Evolutionary conservation across 257 asterid species (phyloP).

Genomic region (Parsonsia alboflavescens): DNA sequence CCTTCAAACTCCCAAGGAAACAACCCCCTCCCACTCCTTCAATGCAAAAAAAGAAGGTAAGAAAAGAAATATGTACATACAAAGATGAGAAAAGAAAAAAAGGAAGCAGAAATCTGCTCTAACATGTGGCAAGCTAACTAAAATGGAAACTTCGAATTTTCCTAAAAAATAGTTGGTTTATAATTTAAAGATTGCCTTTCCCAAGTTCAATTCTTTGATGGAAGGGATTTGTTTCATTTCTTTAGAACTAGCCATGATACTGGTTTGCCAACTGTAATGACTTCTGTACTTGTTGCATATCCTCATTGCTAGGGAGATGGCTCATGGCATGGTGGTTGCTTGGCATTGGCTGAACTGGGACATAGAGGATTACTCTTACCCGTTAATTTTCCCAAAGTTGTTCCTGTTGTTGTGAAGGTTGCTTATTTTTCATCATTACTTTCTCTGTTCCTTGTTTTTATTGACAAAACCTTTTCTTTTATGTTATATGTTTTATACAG

Average conservation of each 20-base stretch:
- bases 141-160: neutral
- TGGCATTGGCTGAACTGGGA: slow-evolving; percentile 96
- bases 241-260: neutral
- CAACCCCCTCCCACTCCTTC: neutral
- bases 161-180: neutral
- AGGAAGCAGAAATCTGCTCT: neutral
- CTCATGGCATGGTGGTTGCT: slow-evolving; percentile 99
- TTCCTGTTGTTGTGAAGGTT: slow-evolving; percentile 86
- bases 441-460: slow-evolving; percentile 15
- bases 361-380: slow-evolving; percentile 96
- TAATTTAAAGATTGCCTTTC: neutral
- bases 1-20: too few relatives aligned
- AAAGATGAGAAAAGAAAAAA: neutral
- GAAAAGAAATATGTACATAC: neutral
- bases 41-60: too few relatives aligned
- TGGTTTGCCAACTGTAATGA: neutral
- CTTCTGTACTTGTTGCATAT: slow-evolving; percentile 6
- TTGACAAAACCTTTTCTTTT: neutral
- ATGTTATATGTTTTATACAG: neutral
- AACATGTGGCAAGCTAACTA: neutral
- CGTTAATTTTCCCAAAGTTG: slow-evolving; percentile 74
- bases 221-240: neutral
- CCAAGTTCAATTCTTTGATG: neutral
- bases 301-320: slow-evolving; percentile 78
- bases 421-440: neutral